phyloP scores from a whole-genome alignment of 306 rosid species.

The Cucurbita maxima region DNA sequence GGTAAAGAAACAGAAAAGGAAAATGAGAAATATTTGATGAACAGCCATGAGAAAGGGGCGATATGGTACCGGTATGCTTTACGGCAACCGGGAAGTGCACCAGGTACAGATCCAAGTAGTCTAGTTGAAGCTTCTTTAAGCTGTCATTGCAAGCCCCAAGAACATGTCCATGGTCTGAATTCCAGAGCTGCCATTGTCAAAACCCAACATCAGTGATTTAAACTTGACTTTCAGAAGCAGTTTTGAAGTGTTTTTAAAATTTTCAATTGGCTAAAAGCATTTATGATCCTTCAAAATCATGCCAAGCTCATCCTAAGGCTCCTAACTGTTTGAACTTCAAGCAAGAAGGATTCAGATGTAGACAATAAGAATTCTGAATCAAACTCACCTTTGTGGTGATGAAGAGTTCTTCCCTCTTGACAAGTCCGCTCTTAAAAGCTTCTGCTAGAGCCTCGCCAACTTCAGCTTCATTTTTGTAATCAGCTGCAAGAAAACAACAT shows the following conservation, averaged over 20 bases:
- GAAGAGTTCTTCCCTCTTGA: conserved; percentile 81
- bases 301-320: not conserved
- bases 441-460: conserved; percentile 75
- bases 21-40: not conserved
- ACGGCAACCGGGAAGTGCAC: conserved; percentile 79
- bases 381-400: conserved; percentile 60
- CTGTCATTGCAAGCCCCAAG: conserved; percentile 80
- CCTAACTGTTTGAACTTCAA: not conserved
- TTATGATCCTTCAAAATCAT: not conserved
- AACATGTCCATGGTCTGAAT: conserved; percentile 92
- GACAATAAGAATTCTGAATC: not conserved
- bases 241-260: not conserved
- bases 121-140: conserved; percentile 63
- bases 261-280: not conserved
- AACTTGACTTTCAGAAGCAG: not conserved
- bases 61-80: conserved; percentile 46
- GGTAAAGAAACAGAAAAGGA: not conserved
- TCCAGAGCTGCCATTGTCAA: conserved; percentile 74
- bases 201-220: not conserved
- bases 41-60: not conserved
- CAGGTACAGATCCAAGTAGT: conserved; percentile 73
- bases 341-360: not conserved
- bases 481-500: conserved; percentile 37
- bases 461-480: conserved; percentile 61
- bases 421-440: conserved; percentile 52